Evolutionary conservation across 306 rosid species (phyloP).

Genomic region (Quercus rubra): DNA sequence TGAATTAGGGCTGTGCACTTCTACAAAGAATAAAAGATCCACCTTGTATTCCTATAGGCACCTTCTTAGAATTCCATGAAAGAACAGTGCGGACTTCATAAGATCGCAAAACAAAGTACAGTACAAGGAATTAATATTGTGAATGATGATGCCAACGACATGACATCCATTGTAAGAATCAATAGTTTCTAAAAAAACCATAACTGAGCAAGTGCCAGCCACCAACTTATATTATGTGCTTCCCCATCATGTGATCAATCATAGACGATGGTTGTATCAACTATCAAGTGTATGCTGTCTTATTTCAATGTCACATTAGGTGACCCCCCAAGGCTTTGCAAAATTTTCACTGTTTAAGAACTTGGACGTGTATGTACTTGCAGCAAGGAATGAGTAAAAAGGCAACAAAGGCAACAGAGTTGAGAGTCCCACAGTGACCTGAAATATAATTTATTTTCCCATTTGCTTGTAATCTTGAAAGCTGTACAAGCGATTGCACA

Average conservation of each 20-base stretch:
- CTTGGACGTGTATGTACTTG: constrained; percentile 11
- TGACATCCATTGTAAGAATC: not conserved
- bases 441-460: not conserved
- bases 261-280: not conserved
- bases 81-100: not conserved
- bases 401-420: constrained; percentile 14
- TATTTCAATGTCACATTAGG: not conserved
- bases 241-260: constrained; percentile 10
- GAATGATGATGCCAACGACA: not conserved
- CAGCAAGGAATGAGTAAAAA: constrained; percentile 10
- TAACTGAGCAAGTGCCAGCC: not conserved
- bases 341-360: not conserved
- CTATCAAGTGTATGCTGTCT: constrained; percentile 1
- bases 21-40: too few relatives aligned
- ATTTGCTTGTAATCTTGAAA: constrained; percentile 9
- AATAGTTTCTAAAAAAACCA: not conserved
- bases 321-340: constrained; percentile 17
- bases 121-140: constrained; percentile 3
- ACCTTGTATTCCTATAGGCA: too few relatives aligned
- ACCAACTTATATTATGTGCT: not conserved
- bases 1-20: too few relatives aligned
- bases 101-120: not conserved
- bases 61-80: too few relatives aligned
- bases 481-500: constrained; percentile 17
- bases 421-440: constrained; percentile 16